Percentiles rank a stretch among this genome's conserved stretches.
Evolutionary conservation across 306 rosid genomes (phyloP).

Genomic region (peach (Prunus persica)): Prunus_persica_NCBIv2 NC_034012.1:7863501-7864000

Average conservation of each 20-base stretch:
- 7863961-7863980: conserved; percentile 63
- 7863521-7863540: not conserved
- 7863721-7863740: conserved; percentile 33
- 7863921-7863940: conserved; percentile 63
- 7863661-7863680: not conserved
- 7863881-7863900: conserved; percentile 51
- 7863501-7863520: conserved; percentile 15
- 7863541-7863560: not conserved
- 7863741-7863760: conserved; percentile 69
- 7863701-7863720: conserved; percentile 14
- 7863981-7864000: conserved; percentile 22
- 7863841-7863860: conserved; percentile 58
- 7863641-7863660: not conserved
- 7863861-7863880: conserved; percentile 74
- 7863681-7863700: not conserved
- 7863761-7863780: conserved; percentile 56
- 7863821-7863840: conserved; percentile 56
- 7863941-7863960: conserved; percentile 63
- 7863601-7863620: not conserved
- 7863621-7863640: not conserved
- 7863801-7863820: conserved; percentile 72
- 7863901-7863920: conserved; percentile 57
- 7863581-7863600: not conserved
- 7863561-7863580: not conserved
- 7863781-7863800: conserved; percentile 51